Conservation (phyloP, 2,329 filamentous ascomycete species). For the Aspergillus candidus region DNA sequence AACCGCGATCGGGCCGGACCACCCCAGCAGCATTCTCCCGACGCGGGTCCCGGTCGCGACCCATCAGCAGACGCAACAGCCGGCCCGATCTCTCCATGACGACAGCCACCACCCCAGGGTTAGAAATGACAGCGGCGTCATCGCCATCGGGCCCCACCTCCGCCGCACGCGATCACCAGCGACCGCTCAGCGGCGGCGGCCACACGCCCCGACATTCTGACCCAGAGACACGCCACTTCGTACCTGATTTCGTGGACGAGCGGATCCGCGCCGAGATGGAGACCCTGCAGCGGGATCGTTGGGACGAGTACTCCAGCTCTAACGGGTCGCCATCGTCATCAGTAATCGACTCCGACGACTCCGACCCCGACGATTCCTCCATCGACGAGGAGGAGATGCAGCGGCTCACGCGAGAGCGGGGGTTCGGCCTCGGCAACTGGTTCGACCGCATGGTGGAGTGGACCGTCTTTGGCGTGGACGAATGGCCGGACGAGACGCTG, state of each 20-base stretch:
- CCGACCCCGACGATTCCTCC: constrained; percentile 16
- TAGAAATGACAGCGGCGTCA: too few relatives aligned
- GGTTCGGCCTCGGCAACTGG: constrained; percentile 51
- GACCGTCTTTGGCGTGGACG: constrained; percentile 50
- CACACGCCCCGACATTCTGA: too few relatives aligned
- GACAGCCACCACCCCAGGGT: background rate
- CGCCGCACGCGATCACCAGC: background rate
- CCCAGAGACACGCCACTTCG: constrained; percentile 13
- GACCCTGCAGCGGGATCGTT: constrained; percentile 19
- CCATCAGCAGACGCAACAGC: constrained; percentile 28
- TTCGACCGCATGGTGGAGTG: constrained; percentile 55
- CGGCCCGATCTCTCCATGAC: constrained; percentile 12
- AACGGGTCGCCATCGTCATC: constrained; percentile 11
- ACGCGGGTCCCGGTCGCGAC: constrained; percentile 28
- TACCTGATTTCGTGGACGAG: constrained; percentile 49
- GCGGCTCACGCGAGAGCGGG: constrained; percentile 45
- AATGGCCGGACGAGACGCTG: constrained; percentile 24
- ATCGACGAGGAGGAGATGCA: constrained; percentile 51
- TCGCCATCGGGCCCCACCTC: too few relatives aligned
- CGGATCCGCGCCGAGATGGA: constrained; percentile 36
- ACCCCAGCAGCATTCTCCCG: constrained; percentile 30
- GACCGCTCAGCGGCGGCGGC: background rate
- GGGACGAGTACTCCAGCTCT: constrained; percentile 12
- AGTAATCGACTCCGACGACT: constrained; percentile 9
- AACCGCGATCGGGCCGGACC: constrained; percentile 30